Percentiles rank a stretch among this genome's conserved stretches.
Evolutionary conservation across 2,329 filamentous ascomycete genomes (phyloP).

Genomic region (Botrytis galanthina): DNA sequence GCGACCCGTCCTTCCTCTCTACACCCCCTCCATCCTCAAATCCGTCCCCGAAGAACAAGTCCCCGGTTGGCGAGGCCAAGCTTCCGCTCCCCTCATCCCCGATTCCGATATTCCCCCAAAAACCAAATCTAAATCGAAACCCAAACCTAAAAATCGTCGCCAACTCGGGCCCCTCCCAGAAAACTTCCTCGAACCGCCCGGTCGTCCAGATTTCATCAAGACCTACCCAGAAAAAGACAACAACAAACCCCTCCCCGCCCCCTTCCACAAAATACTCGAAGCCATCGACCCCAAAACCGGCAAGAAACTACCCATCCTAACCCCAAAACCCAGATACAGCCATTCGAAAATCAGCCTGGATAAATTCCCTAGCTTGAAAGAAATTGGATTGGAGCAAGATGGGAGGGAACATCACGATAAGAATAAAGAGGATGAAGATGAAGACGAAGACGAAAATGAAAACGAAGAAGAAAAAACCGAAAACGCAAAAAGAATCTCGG

Average conservation of each 20-base stretch:
- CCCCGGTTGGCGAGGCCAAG: background rate
- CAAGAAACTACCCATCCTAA: background rate
- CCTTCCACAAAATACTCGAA: background rate
- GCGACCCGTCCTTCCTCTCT: background rate
- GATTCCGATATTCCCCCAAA: background rate
- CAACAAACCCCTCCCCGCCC: background rate
- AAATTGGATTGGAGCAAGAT: background rate
- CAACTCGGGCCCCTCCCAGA: conserved; percentile 1
- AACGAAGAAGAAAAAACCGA: background rate
- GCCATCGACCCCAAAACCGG: background rate
- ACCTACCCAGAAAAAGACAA: background rate
- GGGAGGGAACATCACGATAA: background rate
- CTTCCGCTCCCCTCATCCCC: background rate
- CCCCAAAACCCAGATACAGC: background rate
- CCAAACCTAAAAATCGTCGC: background rate
- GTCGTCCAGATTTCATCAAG: conserved; percentile 9
- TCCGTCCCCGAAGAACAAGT: background rate
- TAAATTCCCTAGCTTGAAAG: background rate
- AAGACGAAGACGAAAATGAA: no score
- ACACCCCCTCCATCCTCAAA: background rate
- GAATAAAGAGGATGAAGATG: accelerated
- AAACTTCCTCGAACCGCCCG: conserved; percentile 3
- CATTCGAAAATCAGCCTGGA: conserved; percentile 6
- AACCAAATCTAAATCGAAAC: background rate
- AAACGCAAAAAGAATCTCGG: background rate